Evolutionary conservation across 768 basidiomycete genomes (phyloP), one percentile per base, ranked within the genome.

Genomic region (Baorangia bicolor): DNA sequence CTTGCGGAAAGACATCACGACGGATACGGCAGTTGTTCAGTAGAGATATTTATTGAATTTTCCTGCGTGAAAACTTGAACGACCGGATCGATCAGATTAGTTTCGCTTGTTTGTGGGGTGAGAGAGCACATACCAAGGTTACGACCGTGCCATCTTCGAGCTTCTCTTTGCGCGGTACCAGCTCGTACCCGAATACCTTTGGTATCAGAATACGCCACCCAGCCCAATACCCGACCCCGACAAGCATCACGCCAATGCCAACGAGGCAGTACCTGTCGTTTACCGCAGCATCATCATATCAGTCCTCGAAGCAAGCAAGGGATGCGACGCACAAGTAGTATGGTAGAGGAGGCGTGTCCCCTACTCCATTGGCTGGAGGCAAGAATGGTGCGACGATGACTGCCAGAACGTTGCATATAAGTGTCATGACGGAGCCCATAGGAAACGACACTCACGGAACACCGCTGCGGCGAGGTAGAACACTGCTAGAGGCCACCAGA

Each of bases 281-380:
- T 39, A 11, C 11, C 47, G n/a, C 10, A 16, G 12, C 10, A 12
- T 23, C 33, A 38, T 46, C 18, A 45, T 18, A 2, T 44, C 14
- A 4, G 11, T 73, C 13, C 21, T 9, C 10, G 11, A 47, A 33
- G 18, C 2, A 0, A 41, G 35, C 3, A 18, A 25, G 6, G 45
- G 5, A 11, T 44, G 5, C 12, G 20, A 56, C 60, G 12, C 55
- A 78, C 77, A 83, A 60, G 63, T 84, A 85, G 55, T 85, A 84
- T 3, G 84, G 82, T 34, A 85, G 61, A 12, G 84, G 81, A 12
- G 82, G 82, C 0, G 83, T 83, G 58, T 86, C 83, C 13, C 84
- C 84, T 1, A 81, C 74, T 18, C 77, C 74, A 57, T 81, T 80
- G 0, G 81, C 73, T 4, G 84, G 84, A 23, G 60, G 77, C 5